Base-by-base conservation (phyloP, 176 grass and related monocot species). In the Secale cereale region DNA sequence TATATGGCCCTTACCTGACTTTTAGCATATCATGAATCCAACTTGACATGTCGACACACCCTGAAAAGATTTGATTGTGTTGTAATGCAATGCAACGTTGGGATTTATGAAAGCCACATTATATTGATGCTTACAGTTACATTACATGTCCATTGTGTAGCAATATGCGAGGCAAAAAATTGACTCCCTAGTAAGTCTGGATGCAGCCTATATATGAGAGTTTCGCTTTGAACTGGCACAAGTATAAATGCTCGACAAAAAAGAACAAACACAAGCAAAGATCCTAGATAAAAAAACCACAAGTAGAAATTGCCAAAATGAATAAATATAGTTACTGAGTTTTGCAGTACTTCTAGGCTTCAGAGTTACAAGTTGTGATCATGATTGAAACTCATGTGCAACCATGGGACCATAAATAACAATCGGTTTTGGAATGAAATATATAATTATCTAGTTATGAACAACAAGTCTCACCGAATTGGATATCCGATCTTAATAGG, bases 1-100 rank as follows among this genome's bases (percentile, higher is more conserved):
- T 50, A 9, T 8, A 84, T n/a, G 2, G 23, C 20, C 15, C 41
- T 25, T 68, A 16, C 10, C 19, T 84, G 73, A 19, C 12, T 82
- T 77, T 39, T 33, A 54, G 63, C 63, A 37, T 82, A 32, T 74
- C 70, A 26, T 30, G 50, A 40, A 11, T 14, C 45, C 3, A 79
- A 10, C 33, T 17, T 79, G 41, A 83, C 26, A 27, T 86, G 79
- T 86, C 84, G 45, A 79, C 66, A 17, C 60, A 46, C 59, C 33
- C 80, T 79, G 59, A 33, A 76, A 83, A 65, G 79, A 86, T 86
- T 56, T 80, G 27, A 12, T 81, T 12, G 35, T 30, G 32, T 52
- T 26, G 31, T 45, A 59, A 79, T 84, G 70, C 45, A 73, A 40
- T 33, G n/a, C n/a, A 79, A 20, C 36, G 12, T 63, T 43, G 8